phyloP scores from a whole-genome alignment of 371 early-diverging fungal genomes.

The Mucor piriformis region DNA sequence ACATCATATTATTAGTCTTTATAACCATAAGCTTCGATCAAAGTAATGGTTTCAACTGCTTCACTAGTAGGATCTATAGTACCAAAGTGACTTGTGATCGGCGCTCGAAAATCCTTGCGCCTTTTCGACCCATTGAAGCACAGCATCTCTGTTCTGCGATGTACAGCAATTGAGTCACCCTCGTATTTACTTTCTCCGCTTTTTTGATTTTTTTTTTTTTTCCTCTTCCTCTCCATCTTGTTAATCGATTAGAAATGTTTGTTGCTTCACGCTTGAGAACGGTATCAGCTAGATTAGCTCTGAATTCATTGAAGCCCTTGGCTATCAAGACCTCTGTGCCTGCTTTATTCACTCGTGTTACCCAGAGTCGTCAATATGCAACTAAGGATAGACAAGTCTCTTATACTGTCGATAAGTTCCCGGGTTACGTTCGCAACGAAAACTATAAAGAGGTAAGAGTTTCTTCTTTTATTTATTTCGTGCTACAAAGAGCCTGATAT shows the following conservation, averaged over 20 bases:
- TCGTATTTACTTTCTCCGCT: neutral
- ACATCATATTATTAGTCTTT: no score
- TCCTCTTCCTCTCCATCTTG: neutral
- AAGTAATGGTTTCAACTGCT: no score
- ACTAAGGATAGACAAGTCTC: slow-evolving; percentile 30
- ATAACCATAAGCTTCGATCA: no score
- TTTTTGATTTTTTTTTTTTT: neutral
- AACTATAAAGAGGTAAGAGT: slow-evolving; percentile 56
- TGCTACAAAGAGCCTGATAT: no score
- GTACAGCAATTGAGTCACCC: no score
- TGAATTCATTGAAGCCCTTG: neutral
- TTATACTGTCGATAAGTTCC: slow-evolving; percentile 57
- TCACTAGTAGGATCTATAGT: no score
- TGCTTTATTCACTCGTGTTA: neutral
- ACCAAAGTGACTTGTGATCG: no score
- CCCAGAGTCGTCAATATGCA: slow-evolving; percentile 21
- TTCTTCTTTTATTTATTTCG: neutral
- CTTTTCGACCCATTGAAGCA: no score
- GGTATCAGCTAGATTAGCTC: slow-evolving; percentile 9
- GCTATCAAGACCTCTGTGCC: neutral
- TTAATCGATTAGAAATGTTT: neutral
- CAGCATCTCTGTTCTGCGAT: no score
- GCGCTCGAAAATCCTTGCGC: no score
- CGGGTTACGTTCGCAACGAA: slow-evolving; percentile 54
- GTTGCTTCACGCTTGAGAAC: slow-evolving; percentile 18